Evolutionary conservation across 2,329 filamentous ascomycete species (phyloP).

Genomic region (Phyllosticta ampelicida): DNA sequence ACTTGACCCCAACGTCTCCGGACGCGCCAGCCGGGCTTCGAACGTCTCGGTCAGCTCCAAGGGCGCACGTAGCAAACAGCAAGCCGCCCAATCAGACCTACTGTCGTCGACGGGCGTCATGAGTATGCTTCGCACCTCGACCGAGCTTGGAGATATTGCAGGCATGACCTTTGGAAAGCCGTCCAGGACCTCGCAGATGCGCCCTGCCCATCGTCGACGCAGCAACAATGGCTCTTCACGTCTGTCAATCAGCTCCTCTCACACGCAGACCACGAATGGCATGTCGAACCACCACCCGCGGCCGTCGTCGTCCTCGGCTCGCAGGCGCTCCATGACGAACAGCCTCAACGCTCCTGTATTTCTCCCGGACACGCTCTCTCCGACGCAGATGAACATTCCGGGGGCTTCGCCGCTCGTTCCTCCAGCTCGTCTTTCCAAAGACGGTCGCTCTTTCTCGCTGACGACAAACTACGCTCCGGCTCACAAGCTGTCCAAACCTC

Average conservation of each 20-base stretch:
- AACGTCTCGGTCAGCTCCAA: slow-evolving; percentile 32
- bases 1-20: slow-evolving; percentile 34
- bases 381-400: slow-evolving; percentile 21
- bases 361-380: slow-evolving; percentile 26
- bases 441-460: slow-evolving; percentile 35
- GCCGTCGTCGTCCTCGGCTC: slow-evolving; percentile 30
- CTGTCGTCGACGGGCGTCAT: slow-evolving; percentile 28
- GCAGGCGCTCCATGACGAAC: slow-evolving; percentile 31
- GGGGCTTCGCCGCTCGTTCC: slow-evolving; percentile 22
- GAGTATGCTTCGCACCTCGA: slow-evolving; percentile 41
- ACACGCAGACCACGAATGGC: slow-evolving; percentile 32
- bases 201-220: slow-evolving; percentile 23
- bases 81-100: slow-evolving; percentile 18
- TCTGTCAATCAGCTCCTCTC: slow-evolving; percentile 29
- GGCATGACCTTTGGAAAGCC: slow-evolving; percentile 27
- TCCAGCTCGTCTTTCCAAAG: slow-evolving; percentile 18
- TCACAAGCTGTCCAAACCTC: slow-evolving; percentile 30
- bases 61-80: slow-evolving; percentile 16
- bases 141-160: slow-evolving; percentile 37
- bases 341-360: slow-evolving; percentile 34
- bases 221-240: slow-evolving; percentile 24
- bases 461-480: slow-evolving; percentile 24
- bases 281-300: slow-evolving; percentile 26
- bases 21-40: slow-evolving; percentile 38
- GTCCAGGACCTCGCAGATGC: slow-evolving; percentile 27